Base-by-base conservation (phyloP, 202 grass and related monocot species). In the Dendrocalamus latiflorus region DNA sequence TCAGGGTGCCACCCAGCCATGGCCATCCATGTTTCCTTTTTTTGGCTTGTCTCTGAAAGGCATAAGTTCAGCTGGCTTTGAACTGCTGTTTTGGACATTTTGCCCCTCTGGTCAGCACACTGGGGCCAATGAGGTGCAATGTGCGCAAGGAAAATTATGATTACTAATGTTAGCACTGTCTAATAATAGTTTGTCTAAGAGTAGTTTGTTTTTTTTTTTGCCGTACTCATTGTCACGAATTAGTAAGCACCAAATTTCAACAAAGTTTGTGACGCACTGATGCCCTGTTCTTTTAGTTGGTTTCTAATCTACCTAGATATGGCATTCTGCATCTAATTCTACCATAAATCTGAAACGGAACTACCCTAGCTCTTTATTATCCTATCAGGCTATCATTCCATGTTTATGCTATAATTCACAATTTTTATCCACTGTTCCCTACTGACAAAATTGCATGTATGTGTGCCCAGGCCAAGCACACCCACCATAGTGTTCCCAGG, bases 11-110 rank as follows among this genome's bases (percentile, higher is more conserved):
- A 43, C 47, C 21, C 8, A 70, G 50, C 58, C 34, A 78, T 68
- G 39, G 37, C 76, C 79, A 86, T 37, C 26, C 88, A 78, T 77
- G 59, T 67, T 73, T 88, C 6, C 80, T 84, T 84, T 67, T 83
- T 84, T 84, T 73, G 80, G 80, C 10, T 18, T 18, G 49, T 20
- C 74, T 22, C 26, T 56, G 34, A 78, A 12, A 18, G 65, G 38
- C 4, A 41, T 25, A 48, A 44, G 34, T 54, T 61, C 18, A 59
- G 69, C 50, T 33, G 44, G 30, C 51, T 72, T 79, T 5, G 38
- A 48, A 42, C 63, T 48, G 11, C 34, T 81, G 37, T 75, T 59
- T 75, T 68, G 64, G 50, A 86, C 44, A 22, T 63, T n/a, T 83
- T 67, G 68, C 44, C 26, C 80, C 18, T 65, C 16, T 72, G 82